Conservation (phyloP, 2,329 filamentous ascomycete species). For the Periglandula ipomoeae region DNA sequence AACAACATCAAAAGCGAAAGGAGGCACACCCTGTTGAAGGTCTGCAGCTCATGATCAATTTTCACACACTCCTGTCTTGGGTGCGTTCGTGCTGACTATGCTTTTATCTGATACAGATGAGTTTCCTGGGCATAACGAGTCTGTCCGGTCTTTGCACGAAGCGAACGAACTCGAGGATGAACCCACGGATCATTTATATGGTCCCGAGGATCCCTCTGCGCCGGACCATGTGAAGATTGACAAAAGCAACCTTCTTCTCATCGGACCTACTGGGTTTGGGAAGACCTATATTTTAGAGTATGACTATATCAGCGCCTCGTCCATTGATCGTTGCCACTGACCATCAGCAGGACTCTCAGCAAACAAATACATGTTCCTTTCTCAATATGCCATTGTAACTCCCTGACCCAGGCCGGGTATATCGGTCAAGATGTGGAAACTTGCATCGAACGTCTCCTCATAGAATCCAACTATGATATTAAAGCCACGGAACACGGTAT, state of each 20-base stretch:
- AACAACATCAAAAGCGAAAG: constrained; percentile 41
- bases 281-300: constrained; percentile 87
- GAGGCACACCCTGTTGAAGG: constrained; percentile 73
- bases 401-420: constrained; percentile 92
- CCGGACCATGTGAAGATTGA: constrained; percentile 63
- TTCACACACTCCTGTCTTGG: not conserved
- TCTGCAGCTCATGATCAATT: constrained; percentile 26
- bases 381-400: constrained; percentile 90
- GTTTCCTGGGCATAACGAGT: constrained; percentile 42
- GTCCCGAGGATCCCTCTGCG: constrained; percentile 35
- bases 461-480: constrained; percentile 84
- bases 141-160: constrained; percentile 33
- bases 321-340: constrained; percentile 12
- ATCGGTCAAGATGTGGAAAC: constrained; percentile 97
- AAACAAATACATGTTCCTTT: constrained; percentile 92
- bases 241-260: constrained; percentile 86
- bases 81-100: constrained; percentile 16
- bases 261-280: constrained; percentile 89
- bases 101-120: constrained; percentile 39
- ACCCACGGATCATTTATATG: constrained; percentile 34
- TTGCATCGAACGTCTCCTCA: constrained; percentile 81
- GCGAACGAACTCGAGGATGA: constrained; percentile 20
- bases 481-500: constrained; percentile 82
- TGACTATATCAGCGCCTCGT: constrained; percentile 14
- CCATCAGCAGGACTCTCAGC: constrained; percentile 64